Percentiles rank a stretch among this genome's conserved stretches.
phyloP scores from a whole-genome alignment of 306 rosid genomes.

The Ormosia emarginata region DNA sequence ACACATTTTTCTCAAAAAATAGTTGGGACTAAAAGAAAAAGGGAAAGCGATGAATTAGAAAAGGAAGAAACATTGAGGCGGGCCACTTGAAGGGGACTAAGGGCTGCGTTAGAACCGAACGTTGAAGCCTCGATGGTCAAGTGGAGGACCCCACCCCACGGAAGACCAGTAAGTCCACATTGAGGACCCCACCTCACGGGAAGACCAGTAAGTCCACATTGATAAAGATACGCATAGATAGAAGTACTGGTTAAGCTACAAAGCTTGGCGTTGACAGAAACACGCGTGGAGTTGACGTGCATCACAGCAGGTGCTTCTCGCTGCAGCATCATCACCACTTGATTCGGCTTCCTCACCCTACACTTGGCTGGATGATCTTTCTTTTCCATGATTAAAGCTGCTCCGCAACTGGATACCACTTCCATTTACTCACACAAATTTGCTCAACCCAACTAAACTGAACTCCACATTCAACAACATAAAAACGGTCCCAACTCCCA shows the following conservation, averaged over 20 bases:
- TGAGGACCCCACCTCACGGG: slow-evolving; percentile 14
- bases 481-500: neutral
- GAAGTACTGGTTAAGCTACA: too few species aligned
- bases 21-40: neutral
- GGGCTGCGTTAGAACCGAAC: slow-evolving; percentile 19
- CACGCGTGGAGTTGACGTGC: neutral
- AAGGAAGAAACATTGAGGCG: neutral
- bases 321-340: neutral
- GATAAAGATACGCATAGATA: neutral
- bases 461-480: neutral
- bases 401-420: too few species aligned
- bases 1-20: neutral
- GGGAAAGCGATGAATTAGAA: neutral
- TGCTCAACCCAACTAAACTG: neutral
- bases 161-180: neutral
- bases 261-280: neutral
- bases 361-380: neutral
- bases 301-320: neutral
- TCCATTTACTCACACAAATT: too few species aligned
- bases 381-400: too few species aligned
- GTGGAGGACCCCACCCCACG: slow-evolving; percentile 29
- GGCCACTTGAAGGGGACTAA: slow-evolving; percentile 5
- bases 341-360: neutral
- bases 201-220: too few species aligned
- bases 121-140: neutral